Evolutionary conservation across 176 grass and related monocot genomes (phyloP).

Genomic region (Dendrocalamus sinicus): DNA sequence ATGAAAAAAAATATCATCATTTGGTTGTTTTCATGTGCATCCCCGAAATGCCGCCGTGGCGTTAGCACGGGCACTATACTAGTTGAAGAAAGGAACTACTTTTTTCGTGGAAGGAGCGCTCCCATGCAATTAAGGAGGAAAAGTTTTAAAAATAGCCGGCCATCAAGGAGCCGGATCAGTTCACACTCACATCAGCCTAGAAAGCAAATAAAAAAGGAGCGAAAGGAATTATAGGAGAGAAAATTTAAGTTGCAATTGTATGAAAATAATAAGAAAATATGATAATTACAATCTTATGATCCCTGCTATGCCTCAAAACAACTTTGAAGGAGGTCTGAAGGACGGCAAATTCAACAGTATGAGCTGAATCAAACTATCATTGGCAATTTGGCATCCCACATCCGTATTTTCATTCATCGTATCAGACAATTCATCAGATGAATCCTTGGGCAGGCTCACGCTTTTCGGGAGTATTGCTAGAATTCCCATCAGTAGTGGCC

Average conservation of each 20-base stretch:
- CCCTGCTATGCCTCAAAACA: neutral
- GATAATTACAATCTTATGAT: neutral
- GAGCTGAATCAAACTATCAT: constrained; percentile 18
- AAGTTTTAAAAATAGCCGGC: no score
- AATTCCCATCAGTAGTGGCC: constrained; percentile 34
- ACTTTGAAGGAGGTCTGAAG: neutral
- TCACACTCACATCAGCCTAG: no score
- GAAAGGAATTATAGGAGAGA: neutral
- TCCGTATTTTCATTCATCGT: constrained; percentile 36
- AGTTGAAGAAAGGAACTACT: no score
- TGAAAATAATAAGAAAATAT: constrained; percentile 15
- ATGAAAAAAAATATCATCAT: no score
- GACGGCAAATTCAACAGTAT: neutral
- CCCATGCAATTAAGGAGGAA: no score
- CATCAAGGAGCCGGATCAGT: no score
- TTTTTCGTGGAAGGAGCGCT: no score
- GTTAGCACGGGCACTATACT: no score
- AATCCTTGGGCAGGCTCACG: constrained; percentile 57
- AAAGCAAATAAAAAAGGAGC: no score
- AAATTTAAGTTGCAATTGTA: neutral
- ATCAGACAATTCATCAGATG: constrained; percentile 44
- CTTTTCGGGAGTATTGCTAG: constrained; percentile 43
- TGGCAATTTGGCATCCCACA: neutral
- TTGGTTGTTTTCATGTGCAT: no score
- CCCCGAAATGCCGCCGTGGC: no score